phyloP scores from a whole-genome alignment of 169 alveolate species.

The Eimeria necatrix region DNA sequence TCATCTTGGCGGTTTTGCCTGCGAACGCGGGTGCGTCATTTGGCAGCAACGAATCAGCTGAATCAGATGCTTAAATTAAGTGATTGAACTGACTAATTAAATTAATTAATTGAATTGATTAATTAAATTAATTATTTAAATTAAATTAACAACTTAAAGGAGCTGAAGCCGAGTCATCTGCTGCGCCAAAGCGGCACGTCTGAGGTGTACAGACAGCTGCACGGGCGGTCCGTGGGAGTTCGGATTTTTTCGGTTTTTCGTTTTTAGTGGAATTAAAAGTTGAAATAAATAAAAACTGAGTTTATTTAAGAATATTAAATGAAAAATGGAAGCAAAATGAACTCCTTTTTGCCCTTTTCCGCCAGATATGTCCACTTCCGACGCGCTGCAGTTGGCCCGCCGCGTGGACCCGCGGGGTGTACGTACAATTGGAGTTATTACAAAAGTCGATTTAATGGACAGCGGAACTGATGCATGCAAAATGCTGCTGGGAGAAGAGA shows the following conservation, averaged over 20 bases:
- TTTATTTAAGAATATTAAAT: too few relatives aligned
- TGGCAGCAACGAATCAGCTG: background rate
- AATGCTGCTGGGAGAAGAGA: slow-evolving; percentile 97
- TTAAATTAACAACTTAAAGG: too few relatives aligned
- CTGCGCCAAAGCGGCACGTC: background rate
- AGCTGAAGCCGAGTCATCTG: too few relatives aligned
- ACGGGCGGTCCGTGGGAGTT: too few relatives aligned
- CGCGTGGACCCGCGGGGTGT: slow-evolving; percentile 97
- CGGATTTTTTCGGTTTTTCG: too few relatives aligned
- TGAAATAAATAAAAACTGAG: too few relatives aligned
- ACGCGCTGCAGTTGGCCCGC: slow-evolving; percentile 97
- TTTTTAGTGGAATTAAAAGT: too few relatives aligned
- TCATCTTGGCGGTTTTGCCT: slow-evolving; percentile 97
- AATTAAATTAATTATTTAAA: too few relatives aligned
- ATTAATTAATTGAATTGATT: too few relatives aligned
- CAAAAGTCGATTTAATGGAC: slow-evolving; percentile 98
- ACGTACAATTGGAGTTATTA: slow-evolving; percentile 97
- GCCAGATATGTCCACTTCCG: slow-evolving; percentile 98
- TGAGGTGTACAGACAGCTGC: background rate
- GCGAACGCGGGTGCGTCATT: slow-evolving; percentile 93
- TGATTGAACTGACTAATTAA: too few relatives aligned
- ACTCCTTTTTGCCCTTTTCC: background rate
- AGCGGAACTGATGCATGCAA: slow-evolving; percentile 98
- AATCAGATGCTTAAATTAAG: too few relatives aligned
- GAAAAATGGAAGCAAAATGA: background rate